These are phyloP conservation scores for Trypethelium eluteriae DNA, from an alignment of 495 filamentous ascomycete species.

Conservation along the genomic window DNA sequence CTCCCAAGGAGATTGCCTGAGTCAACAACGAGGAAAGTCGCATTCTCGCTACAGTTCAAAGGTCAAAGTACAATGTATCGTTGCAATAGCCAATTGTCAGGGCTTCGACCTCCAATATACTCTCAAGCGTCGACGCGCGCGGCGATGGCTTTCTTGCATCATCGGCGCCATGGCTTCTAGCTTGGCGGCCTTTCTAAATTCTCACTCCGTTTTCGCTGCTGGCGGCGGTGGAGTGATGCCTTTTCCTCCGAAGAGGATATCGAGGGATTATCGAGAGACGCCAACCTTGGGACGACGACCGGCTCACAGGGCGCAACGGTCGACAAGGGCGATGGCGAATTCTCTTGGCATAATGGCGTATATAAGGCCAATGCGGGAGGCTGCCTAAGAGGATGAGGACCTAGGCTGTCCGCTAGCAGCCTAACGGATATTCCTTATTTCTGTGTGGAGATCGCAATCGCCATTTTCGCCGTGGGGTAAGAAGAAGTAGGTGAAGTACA, in stretches of 20 bases:
- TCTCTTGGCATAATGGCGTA: background rate
- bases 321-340: slow-evolving; percentile 5
- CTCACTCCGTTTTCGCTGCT: background rate
- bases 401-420: background rate
- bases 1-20: background rate
- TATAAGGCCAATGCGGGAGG: background rate
- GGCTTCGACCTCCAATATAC: too few relatives aligned
- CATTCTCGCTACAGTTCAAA: background rate
- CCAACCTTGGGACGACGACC: background rate
- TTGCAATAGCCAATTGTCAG: too few relatives aligned
- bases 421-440: background rate
- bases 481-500: background rate
- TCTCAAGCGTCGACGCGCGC: too few relatives aligned
- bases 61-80: background rate
- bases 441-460: background rate
- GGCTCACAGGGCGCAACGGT: background rate
- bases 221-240: too few relatives aligned
- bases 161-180: background rate
- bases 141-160: too few relatives aligned
- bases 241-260: background rate
- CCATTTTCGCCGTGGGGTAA: background rate
- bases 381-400: background rate
- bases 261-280: background rate
- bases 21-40: background rate
- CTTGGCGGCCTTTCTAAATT: background rate